Evolutionary conservation across 352 stramenopile genomes (phyloP), one percentile per base, ranked within the genome.

Genomic region (Globisporangium paddicum): DNA sequence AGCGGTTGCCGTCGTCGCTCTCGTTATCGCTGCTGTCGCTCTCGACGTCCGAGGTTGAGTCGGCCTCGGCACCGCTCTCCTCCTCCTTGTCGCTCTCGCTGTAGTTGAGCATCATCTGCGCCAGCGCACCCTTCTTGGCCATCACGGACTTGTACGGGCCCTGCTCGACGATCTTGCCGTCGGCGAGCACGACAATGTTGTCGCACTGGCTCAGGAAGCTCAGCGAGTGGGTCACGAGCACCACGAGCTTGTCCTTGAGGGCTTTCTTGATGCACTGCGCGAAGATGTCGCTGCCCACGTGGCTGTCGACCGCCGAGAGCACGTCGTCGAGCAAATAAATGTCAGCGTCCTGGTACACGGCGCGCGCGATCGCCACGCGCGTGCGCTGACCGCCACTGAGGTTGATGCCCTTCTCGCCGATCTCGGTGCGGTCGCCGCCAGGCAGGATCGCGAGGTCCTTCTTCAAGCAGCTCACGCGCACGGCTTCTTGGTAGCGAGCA

Each of bases 381-480:
- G 86, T 87, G 44, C 97, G 96, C 67, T 99, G 96, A 5, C 96
- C 96, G 8, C 93, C 94, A 38, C 73, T 96, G 6, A 99, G 71
- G 38, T 96, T 99, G 25, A 99, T 90, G 0, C 96, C 93, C 53
- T 97, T 97, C 69, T 98, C 93, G 7, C 96, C 95, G 50, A 99
- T 98, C 63, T 98, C 90, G 0, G 96, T 99, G 62, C 73, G 55
- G 66, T 99, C 96, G 10, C 96, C 93, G 35, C 57, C 81, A 7
- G 79, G 74, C 0, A 90, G 63, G n/a, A 76, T 63, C 32, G 49
- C 47, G 19, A 90, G 55, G 58, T 90, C 79, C 34, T 77, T 79
- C 51, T 82, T 66, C 42, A 88, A 66, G 0, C 63, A 81, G 37
- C 80, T 85, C 11, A 77, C 73, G 18, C 66, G 68, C 3, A 90